Evolutionary conservation across 257 asterid species (phyloP).

Genomic region (Mitragyna speciosa): DNA sequence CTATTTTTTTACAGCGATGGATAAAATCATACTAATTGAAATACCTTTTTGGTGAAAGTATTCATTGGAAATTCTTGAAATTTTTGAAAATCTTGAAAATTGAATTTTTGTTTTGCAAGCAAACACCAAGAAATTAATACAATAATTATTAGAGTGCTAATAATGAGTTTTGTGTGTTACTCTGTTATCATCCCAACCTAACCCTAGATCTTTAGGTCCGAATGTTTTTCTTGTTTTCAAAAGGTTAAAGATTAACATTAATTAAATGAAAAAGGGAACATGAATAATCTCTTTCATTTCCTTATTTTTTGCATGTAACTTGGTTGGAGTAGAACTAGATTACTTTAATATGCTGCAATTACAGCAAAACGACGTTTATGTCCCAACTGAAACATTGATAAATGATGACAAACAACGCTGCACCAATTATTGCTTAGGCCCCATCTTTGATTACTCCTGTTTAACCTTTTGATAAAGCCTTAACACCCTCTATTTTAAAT

Average conservation of each 20-base stretch:
- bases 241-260: too few relatives aligned
- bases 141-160: neutral
- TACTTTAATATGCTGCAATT: conserved; percentile 38
- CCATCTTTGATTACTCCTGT: conserved; percentile 45
- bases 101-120: neutral
- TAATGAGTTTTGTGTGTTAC: neutral
- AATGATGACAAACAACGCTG: conserved; percentile 22
- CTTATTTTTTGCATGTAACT: neutral
- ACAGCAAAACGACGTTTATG: conserved; percentile 58
- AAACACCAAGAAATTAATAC: neutral
- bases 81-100: too few relatives aligned
- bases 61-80: neutral
- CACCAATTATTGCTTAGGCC: conserved; percentile 34
- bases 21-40: too few relatives aligned
- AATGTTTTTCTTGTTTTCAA: too few relatives aligned
- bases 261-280: neutral
- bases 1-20: neutral
- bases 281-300: neutral
- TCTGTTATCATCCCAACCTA: neutral
- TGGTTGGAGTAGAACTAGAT: conserved; percentile 1
- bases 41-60: neutral
- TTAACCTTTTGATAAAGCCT: conserved; percentile 48
- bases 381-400: conserved; percentile 47
- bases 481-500: conserved; percentile 35
- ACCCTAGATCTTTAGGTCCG: neutral